Percentiles rank a stretch among this genome's conserved stretches.
These are phyloP conservation scores for Antarctomyces pellizariae DNA, from an alignment of 495 filamentous ascomycete species.

Conservation along the genomic window DNA sequence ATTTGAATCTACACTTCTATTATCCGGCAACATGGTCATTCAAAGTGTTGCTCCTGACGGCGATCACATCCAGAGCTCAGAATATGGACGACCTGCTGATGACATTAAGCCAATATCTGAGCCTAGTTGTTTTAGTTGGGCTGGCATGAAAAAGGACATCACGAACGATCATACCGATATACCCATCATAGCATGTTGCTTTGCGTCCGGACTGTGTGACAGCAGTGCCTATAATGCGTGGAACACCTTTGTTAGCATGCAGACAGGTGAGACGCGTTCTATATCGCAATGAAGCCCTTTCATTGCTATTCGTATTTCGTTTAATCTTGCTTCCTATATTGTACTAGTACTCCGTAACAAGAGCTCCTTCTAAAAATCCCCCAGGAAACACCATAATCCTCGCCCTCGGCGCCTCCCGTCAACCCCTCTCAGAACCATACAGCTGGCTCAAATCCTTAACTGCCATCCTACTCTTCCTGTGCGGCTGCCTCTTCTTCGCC, in stretches of 20 bases:
- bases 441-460: conserved; percentile 39
- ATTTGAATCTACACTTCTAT: no score
- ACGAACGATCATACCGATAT: conserved; percentile 23
- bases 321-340: conserved; percentile 1
- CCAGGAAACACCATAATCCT: conserved; percentile 44
- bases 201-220: conserved; percentile 35
- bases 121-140: no score
- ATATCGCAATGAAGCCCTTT: not conserved
- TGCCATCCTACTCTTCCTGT: conserved; percentile 32
- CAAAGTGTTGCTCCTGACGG: no score
- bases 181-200: conserved; percentile 29
- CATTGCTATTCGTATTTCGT: not conserved
- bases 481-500: conserved; percentile 25
- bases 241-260: conserved; percentile 38
- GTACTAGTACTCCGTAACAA: not conserved
- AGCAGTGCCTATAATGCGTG: conserved; percentile 37
- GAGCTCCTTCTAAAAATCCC: conserved; percentile 2
- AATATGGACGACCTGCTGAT: no score
- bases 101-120: no score
- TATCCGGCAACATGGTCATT: no score
- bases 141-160: conserved; percentile 16
- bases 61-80: no score
- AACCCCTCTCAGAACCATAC: conserved; percentile 26
- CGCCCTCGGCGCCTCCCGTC: conserved; percentile 32
- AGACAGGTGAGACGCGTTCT: conserved; percentile 20